Evolutionary conservation across 2,329 filamentous ascomycete genomes (phyloP), one percentile per base, ranked within the genome.

Genomic region (Colletotrichum tabaci): DNA sequence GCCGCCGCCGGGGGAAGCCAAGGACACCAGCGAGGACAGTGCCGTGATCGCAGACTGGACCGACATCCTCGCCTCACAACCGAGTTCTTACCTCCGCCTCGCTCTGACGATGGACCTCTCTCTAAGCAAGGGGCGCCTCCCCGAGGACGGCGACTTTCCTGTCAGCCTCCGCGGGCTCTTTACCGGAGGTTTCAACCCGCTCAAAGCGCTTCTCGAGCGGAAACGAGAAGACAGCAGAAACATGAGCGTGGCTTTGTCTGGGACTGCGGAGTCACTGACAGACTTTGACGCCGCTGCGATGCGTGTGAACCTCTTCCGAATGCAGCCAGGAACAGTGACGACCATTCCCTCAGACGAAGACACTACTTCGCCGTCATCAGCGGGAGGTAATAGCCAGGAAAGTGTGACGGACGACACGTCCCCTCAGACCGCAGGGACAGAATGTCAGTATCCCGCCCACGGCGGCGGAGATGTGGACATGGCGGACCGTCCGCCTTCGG

Each of bases 31-130:
- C 76, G 18, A 71, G 35, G 21, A 75, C 60, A 64, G 66, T 18
- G 67, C 75, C 30, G 73, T 77, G 6, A 80, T 83, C 56, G 78
- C 79, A 4, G 82, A 83, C 67, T 84, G 83, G 83, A 83, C 82
- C 2, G 82, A 84, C 44, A 83, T 84, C 7, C 77, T 85, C 15
- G 81, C 82, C 9, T 79, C 78, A 0, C 80, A 84, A 42, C 83
- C 83, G 0, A 79, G 79, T 10, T 80, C 79, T 8, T 85, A 85
- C 66, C 77, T 85, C 12, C 81, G 83, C 2, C 77, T 86, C 5
- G 83, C 84, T 5, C 78, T 86, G 76, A 82, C 82, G 3, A 81
- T 85, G 78, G 83, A 84, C 60, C 77, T 84, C 21, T 83, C 81
- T 30, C 78, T 85, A 13, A 84, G 82, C 71, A 83, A 84, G 67